phyloP scores from a whole-genome alignment of 306 rosid species.

The Sphenostylis stenocarpa region DNA sequence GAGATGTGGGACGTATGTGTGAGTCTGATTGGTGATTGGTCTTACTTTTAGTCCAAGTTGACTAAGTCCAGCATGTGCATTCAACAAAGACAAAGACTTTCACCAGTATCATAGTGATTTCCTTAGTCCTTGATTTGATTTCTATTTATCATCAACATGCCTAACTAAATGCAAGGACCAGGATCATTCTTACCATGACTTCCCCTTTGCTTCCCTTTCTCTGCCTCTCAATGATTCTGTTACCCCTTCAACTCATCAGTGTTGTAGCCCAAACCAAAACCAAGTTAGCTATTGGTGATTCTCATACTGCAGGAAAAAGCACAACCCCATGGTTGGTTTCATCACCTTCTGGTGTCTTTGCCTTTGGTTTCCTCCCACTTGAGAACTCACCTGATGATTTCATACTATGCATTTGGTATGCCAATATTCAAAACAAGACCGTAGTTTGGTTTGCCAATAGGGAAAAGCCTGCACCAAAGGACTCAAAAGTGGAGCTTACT shows the following conservation, averaged over 20 bases:
- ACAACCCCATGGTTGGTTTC: constrained; percentile 50
- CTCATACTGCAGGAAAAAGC: constrained; percentile 31
- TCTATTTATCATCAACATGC: background rate
- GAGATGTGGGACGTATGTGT: background rate
- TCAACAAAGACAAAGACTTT: background rate
- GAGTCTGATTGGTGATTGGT: background rate
- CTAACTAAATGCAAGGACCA: background rate
- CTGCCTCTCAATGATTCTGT: constrained; percentile 20
- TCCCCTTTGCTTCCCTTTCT: constrained; percentile 12
- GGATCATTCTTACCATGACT: constrained; percentile 27
- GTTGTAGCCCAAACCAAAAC: constrained; percentile 38
- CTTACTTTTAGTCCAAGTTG: background rate
- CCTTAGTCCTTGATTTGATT: background rate
- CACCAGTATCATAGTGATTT: background rate
- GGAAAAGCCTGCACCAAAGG: constrained; percentile 37
- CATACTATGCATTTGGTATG: constrained; percentile 62
- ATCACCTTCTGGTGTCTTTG: constrained; percentile 62
- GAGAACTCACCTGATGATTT: background rate
- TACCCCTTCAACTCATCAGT: constrained; percentile 24
- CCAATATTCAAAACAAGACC: constrained; percentile 37
- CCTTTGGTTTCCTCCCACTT: constrained; percentile 57
- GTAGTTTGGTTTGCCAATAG: constrained; percentile 54
- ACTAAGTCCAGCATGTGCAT: background rate
- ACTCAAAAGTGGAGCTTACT: constrained; percentile 45
- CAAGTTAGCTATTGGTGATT: constrained; percentile 30